Conservation (phyloP, 2,329 filamentous ascomycete genomes). For the Diaporthe australafricana region DNA sequence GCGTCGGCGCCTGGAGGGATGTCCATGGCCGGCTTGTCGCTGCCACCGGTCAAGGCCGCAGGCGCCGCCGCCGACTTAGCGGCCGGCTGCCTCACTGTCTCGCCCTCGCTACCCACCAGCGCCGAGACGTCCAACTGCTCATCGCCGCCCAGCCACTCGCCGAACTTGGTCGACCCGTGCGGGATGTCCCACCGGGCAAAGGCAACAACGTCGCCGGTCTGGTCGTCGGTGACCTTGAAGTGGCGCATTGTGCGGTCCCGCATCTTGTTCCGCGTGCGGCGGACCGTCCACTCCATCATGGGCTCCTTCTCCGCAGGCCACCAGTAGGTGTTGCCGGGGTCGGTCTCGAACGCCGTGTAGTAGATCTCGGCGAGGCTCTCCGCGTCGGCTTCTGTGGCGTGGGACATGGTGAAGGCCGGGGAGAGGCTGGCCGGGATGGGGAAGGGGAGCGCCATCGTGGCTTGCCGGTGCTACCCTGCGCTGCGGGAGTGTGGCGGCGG, state of each 20-base stretch:
- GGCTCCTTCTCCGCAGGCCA: slow-evolving; percentile 4
- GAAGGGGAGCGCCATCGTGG: slow-evolving; percentile 11
- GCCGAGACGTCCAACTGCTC: background rate
- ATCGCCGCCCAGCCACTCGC: background rate
- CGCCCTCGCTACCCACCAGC: background rate
- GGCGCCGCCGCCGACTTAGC: background rate
- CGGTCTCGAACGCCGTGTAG: slow-evolving; percentile 17
- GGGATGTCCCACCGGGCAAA: slow-evolving; percentile 16
- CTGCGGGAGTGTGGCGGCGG: background rate
- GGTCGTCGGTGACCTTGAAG: slow-evolving; percentile 15
- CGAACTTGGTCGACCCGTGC: background rate
- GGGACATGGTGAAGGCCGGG: slow-evolving; percentile 1
- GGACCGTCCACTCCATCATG: slow-evolving; percentile 10
- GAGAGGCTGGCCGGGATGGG: background rate
- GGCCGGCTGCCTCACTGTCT: background rate
- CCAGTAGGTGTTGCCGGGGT: slow-evolving; percentile 17
- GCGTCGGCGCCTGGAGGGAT: background rate
- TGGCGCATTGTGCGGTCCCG: background rate
- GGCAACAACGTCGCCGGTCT: background rate
- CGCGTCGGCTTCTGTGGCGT: background rate
- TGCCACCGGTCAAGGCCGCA: background rate
- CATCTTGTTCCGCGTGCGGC: slow-evolving; percentile 12
- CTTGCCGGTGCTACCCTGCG: background rate
- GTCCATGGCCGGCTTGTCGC: background rate
- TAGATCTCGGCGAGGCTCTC: slow-evolving; percentile 11